Percentiles rank a stretch among this genome's conserved stretches.
These are phyloP conservation scores for Epichloe sylvatica DNA, from an alignment of 2,329 filamentous ascomycete species.

Conservation along the genomic window DNA sequence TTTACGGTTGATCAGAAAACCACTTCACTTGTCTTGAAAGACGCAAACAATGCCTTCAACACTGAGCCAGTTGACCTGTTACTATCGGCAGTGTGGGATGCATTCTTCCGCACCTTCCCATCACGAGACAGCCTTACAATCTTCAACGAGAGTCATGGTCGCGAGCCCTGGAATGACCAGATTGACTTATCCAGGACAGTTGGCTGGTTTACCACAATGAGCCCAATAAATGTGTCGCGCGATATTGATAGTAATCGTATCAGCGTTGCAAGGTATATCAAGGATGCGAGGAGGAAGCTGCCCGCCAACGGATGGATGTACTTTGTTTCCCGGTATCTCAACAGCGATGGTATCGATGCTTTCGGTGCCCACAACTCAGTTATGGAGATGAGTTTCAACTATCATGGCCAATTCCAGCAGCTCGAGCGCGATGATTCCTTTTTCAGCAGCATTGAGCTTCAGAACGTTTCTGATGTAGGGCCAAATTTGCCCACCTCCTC, in stretches of 20 bases:
- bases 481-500: slow-evolving; percentile 1
- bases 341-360: neutral
- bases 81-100: slow-evolving; percentile 15
- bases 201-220: slow-evolving; percentile 25
- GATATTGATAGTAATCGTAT: neutral
- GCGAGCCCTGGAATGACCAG: slow-evolving; percentile 17
- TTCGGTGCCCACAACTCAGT: neutral
- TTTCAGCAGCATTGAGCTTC: slow-evolving; percentile 4
- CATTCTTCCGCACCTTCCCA: slow-evolving; percentile 19
- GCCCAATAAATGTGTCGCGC: slow-evolving; percentile 11
- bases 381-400: slow-evolving; percentile 8
- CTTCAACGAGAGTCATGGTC: slow-evolving; percentile 12
- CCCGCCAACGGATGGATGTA: slow-evolving; percentile 2
- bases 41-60: slow-evolving; percentile 8
- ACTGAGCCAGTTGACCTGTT: slow-evolving; percentile 20
- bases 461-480: slow-evolving; percentile 3
- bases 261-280: neutral
- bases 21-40: slow-evolving; percentile 4
- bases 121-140: slow-evolving; percentile 13
- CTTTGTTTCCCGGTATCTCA: neutral
- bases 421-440: slow-evolving; percentile 8
- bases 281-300: neutral
- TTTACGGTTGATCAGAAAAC: slow-evolving; percentile 1
- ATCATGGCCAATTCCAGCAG: slow-evolving; percentile 8
- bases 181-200: slow-evolving; percentile 22